Conservation (phyloP, 2,329 filamentous ascomycete genomes). For the Aspergillus carbonarius region DNA sequence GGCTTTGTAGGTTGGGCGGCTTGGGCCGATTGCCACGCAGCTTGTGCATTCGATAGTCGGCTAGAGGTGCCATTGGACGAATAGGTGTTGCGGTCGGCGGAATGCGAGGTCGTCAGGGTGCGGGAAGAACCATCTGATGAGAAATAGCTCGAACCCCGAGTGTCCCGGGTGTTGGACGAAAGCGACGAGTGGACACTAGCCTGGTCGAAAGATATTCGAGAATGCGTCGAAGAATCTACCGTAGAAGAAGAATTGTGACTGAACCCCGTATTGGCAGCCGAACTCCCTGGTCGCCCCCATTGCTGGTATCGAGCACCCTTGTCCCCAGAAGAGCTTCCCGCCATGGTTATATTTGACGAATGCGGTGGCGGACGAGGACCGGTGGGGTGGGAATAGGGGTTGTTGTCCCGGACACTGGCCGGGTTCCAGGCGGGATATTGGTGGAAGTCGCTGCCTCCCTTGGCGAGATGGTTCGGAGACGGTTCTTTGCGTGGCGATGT, state of each 20-base stretch:
- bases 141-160: conserved; percentile 57
- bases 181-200: conserved; percentile 62
- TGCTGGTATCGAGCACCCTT: conserved; percentile 71
- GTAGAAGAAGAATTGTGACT: conserved; percentile 61
- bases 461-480: conserved; percentile 79
- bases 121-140: conserved; percentile 54
- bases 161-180: conserved; percentile 59
- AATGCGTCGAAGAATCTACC: conserved; percentile 52
- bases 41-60: conserved; percentile 32
- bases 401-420: conserved; percentile 49
- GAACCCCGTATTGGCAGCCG: conserved; percentile 52
- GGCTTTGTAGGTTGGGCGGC: conserved; percentile 30
- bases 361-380: conserved; percentile 62
- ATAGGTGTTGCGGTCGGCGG: conserved; percentile 34
- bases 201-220: conserved; percentile 62
- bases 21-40: conserved; percentile 29
- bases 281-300: conserved; percentile 65
- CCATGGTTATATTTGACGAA: conserved; percentile 59
- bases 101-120: conserved; percentile 41
- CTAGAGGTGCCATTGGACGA: conserved; percentile 26
- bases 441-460: conserved; percentile 74
- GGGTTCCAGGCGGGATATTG: conserved; percentile 78
- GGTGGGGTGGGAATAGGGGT: conserved; percentile 57
- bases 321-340: conserved; percentile 70
- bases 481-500: conserved; percentile 65